Evolutionary conservation across 2,329 filamentous ascomycete genomes (phyloP), one percentile per base, ranked within the genome.

Genomic region (Salinomyces thailandicus): DNA sequence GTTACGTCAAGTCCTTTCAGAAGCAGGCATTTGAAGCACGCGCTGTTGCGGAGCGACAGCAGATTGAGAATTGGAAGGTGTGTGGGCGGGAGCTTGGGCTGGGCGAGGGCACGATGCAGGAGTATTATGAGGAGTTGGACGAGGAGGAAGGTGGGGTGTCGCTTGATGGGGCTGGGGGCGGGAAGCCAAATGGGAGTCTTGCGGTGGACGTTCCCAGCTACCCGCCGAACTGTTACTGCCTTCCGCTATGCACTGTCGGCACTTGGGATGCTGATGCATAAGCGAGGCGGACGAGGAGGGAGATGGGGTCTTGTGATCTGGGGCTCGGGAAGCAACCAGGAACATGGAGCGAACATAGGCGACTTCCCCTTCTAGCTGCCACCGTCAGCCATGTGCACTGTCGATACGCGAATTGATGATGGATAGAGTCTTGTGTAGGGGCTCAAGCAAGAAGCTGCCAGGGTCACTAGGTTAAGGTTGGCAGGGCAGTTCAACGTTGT

Each of bases 1-100:
- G 54, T 3, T 51, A 38, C 31, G 30, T 52, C 18, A 53, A 51
- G 31, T 34, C 31, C 3, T 24, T 29, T 24, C 49, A 54, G 37
- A 54, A 49, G 39, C 24, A 18, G 7, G n/a, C 17, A 1, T 53
- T 53, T 33, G 43, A 51, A 32, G 34, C 24, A 11, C 35, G 27
- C 15, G 44, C 39, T 31, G n/a, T 31, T 3, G 38, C 13, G 5
- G 41, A 24, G 31, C 33, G 38, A 9, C 29, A 42, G 35, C 15
- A 39, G n/a, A 45, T 41, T 18, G 34, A 42, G 18, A 7, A 31
- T n/a, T 51, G 47, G 44, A 35, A 41, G 20, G 13, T 22, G 13
- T 20, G 33, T 15, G 38, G 27, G n/a, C 5, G 22, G 31, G 37
- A 35, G 3, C 8, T 39, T 2, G 39, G 39, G 1, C 7, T 17